A percentile compares a stretch with the other conserved stretches of the same genome.
These are phyloP conservation scores for Conticribra weissflogii DNA, from an alignment of 108 stramenopile genomes.

Conservation along the genomic window DNA sequence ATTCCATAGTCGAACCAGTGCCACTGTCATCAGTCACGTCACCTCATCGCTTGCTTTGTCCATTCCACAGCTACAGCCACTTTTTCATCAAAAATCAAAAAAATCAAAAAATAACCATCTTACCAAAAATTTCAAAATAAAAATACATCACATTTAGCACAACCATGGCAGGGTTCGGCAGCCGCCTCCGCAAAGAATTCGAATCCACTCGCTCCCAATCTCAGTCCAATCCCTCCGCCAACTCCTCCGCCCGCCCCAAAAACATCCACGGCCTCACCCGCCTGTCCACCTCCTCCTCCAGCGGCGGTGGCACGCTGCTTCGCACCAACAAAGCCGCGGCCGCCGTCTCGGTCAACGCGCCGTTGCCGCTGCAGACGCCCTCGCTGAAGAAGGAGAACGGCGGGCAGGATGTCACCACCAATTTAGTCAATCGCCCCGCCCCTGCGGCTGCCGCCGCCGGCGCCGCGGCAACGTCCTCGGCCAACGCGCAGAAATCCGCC, in stretches of 20 bases:
- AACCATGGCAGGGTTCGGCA: conserved; percentile 21
- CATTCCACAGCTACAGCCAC: too few species aligned
- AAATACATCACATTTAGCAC: too few species aligned
- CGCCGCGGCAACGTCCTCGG: too few species aligned
- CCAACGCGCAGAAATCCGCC: too few species aligned
- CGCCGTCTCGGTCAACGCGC: conserved; percentile 1
- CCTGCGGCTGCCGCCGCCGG: not conserved
- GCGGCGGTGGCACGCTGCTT: not conserved
- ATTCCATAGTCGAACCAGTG: too few species aligned
- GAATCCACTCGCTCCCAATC: conserved; percentile 13
- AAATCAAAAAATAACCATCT: too few species aligned
- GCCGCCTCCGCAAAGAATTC: conserved; percentile 24
- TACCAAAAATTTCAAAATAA: too few species aligned
- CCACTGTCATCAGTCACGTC: too few species aligned
- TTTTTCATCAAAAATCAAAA: too few species aligned
- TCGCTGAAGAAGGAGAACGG: conserved; percentile 16
- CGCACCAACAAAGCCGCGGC: not conserved
- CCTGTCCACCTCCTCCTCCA: conserved; percentile 1
- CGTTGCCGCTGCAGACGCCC: conserved; percentile 12
- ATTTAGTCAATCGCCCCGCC: conserved; percentile 5
- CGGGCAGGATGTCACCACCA: conserved; percentile 8
- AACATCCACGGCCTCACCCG: conserved; percentile 32
- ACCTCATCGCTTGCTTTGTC: too few species aligned
- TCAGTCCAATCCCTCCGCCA: not conserved
- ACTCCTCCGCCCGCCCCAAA: conserved; percentile 20